phyloP scores from a whole-genome alignment of 805 yeast genomes.

The Ogataea allantospora region DNA sequence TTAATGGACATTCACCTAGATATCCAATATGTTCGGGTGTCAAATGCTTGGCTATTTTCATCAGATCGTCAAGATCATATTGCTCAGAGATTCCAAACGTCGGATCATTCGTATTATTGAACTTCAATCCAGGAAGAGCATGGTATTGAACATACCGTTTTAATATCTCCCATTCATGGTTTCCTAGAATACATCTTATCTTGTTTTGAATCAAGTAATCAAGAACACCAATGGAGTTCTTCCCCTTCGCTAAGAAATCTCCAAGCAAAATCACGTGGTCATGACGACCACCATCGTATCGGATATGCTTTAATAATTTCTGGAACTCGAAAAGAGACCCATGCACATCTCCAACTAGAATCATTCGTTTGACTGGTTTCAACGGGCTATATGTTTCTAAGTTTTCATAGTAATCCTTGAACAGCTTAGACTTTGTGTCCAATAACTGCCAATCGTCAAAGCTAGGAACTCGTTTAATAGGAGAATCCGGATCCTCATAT shows the following conservation, averaged over 20 bases:
- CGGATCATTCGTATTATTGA: slow-evolving; percentile 18
- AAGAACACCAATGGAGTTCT: slow-evolving; percentile 65
- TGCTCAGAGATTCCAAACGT: slow-evolving; percentile 19
- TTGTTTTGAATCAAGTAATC: slow-evolving; percentile 59
- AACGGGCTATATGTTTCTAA: slow-evolving; percentile 6
- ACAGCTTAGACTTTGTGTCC: slow-evolving; percentile 16
- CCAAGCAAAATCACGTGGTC: slow-evolving; percentile 76
- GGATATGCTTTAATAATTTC: slow-evolving; percentile 49
- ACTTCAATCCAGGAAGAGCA: slow-evolving; percentile 36
- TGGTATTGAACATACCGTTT: slow-evolving; percentile 63
- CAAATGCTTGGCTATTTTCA: slow-evolving; percentile 51
- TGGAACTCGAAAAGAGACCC: slow-evolving; percentile 63
- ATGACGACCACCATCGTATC: slow-evolving; percentile 39
- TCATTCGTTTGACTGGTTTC: slow-evolving; percentile 44
- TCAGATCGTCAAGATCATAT: slow-evolving; percentile 37
- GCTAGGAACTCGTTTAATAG: slow-evolving; percentile 28
- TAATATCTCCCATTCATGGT: slow-evolving; percentile 78
- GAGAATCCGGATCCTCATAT: slow-evolving; percentile 23
- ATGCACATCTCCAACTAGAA: slow-evolving; percentile 86
- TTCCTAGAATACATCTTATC: slow-evolving; percentile 79
- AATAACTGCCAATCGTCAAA: slow-evolving; percentile 22
- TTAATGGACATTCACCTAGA: slow-evolving; percentile 61
- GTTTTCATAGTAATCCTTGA: slow-evolving; percentile 23
- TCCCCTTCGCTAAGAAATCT: slow-evolving; percentile 84
- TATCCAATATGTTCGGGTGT: slow-evolving; percentile 60